These are phyloP conservation scores for Escovopsis sp. DNA, from an alignment of 2,329 filamentous ascomycete genomes.

Conservation along the genomic window DNA sequence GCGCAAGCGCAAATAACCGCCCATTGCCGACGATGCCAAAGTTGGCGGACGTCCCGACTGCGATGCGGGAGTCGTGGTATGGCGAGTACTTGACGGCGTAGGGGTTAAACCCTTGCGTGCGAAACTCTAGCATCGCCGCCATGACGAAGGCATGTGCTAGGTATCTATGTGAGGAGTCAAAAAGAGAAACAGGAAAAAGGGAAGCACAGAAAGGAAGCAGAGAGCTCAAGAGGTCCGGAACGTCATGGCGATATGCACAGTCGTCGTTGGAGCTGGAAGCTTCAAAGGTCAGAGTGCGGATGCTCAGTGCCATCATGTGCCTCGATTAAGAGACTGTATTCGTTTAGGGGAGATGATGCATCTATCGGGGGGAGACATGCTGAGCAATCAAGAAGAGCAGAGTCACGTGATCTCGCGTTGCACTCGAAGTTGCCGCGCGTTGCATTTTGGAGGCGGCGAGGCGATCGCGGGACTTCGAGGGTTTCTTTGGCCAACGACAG, in stretches of 20 bases:
- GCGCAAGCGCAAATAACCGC: slow-evolving; percentile 65
- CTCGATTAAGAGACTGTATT: slow-evolving; percentile 13
- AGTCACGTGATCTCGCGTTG: slow-evolving; percentile 17
- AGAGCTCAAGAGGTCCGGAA: not conserved
- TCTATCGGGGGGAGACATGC: not conserved
- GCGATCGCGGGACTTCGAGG: too few species aligned
- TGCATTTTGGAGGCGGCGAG: too few species aligned
- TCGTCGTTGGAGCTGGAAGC: not conserved
- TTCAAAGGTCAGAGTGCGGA: not conserved
- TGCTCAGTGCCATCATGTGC: slow-evolving; percentile 15
- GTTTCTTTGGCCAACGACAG: too few species aligned
- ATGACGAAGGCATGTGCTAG: slow-evolving; percentile 16
- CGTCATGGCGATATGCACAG: not conserved
- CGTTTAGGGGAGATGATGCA: not conserved
- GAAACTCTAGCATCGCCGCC: slow-evolving; percentile 77
- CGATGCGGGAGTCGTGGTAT: slow-evolving; percentile 90
- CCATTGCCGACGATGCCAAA: slow-evolving; percentile 97
- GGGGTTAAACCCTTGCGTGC: slow-evolving; percentile 85
- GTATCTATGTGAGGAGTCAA: not conserved
- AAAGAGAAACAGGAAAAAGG: not conserved
- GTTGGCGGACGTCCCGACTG: slow-evolving; percentile 82
- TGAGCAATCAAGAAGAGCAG: not conserved
- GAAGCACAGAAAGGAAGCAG: not conserved
- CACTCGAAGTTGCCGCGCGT: slow-evolving; percentile 4
- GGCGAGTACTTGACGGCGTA: slow-evolving; percentile 97